Conservation (phyloP, 495 filamentous ascomycete genomes). For the Aspergillus cristatus region DNA sequence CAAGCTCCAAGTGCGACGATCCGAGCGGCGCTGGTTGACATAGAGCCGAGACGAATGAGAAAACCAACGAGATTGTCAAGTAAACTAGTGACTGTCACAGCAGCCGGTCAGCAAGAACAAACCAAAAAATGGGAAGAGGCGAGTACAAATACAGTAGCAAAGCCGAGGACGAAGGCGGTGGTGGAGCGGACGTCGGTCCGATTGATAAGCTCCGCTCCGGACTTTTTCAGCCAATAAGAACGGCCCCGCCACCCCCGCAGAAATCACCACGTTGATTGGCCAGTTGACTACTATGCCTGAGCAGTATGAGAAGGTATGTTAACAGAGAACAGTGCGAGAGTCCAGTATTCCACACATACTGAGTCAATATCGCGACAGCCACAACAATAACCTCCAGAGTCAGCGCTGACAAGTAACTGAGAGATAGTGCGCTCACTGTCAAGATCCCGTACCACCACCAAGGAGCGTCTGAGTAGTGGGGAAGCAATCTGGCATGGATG, state of each 20-base stretch:
- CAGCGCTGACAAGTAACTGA: no score
- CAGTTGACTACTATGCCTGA: conserved; percentile 24
- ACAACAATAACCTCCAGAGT: conserved; percentile 52
- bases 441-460: conserved; percentile 66
- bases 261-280: neutral
- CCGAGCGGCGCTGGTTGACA: no score
- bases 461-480: conserved; percentile 64
- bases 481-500: conserved; percentile 69
- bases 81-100: no score
- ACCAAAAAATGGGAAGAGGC: neutral
- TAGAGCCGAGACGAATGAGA: neutral
- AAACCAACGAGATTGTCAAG: neutral
- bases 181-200: no score
- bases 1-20: neutral
- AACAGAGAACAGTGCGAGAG: conserved; percentile 72
- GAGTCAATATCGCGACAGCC: conserved; percentile 68
- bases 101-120: no score
- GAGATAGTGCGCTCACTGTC: no score
- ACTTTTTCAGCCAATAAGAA: conserved; percentile 2
- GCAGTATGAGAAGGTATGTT: no score
- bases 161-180: neutral
- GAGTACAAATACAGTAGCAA: neutral
- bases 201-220: no score
- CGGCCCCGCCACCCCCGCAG: neutral
- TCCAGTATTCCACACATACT: conserved; percentile 71